Evolutionary conservation across 2,329 filamentous ascomycete genomes (phyloP).

Genomic region (Trichoderma sp.): DNA sequence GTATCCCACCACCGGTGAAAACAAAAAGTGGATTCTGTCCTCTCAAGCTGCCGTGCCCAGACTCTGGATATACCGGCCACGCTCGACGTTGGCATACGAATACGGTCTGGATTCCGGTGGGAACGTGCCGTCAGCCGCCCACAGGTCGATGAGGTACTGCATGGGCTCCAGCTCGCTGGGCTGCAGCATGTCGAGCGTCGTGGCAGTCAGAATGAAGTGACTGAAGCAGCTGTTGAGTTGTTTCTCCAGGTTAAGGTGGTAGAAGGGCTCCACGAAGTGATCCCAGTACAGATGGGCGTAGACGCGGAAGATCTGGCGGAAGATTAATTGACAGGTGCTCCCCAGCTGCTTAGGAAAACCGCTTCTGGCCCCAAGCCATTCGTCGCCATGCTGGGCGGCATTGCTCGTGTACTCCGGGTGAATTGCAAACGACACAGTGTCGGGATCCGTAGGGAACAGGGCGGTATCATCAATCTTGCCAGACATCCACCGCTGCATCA

Average conservation of each 20-base stretch:
- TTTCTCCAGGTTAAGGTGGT: conserved; percentile 70
- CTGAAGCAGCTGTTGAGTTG: conserved; percentile 79
- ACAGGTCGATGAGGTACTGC: conserved; percentile 84
- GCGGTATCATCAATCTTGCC: conserved; percentile 82
- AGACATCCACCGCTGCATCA: conserved; percentile 91
- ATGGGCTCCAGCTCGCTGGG: conserved; percentile 87
- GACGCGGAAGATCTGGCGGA: conserved; percentile 94
- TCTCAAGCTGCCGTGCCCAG: conserved; percentile 8
- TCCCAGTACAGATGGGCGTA: conserved; percentile 96
- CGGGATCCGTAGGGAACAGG: conserved; percentile 80
- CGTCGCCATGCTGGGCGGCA: conserved; percentile 54
- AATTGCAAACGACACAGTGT: conserved; percentile 57
- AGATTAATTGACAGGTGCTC: conserved; percentile 80
- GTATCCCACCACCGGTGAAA: neutral
- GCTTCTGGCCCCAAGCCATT: conserved; percentile 82
- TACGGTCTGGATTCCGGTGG: conserved; percentile 64
- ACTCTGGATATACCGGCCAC: conserved; percentile 21
- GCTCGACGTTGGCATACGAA: conserved; percentile 51
- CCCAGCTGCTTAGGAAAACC: conserved; percentile 85
- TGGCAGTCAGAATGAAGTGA: conserved; percentile 73
- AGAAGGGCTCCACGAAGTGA: conserved; percentile 78
- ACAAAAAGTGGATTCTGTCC: neutral
- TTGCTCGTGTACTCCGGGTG: conserved; percentile 51
- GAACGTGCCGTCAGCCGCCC: conserved; percentile 79
- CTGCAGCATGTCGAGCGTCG: conserved; percentile 72